Evolutionary conservation across 2,329 filamentous ascomycete genomes (phyloP).

Genomic region (Curvularia verruculosa): DNA sequence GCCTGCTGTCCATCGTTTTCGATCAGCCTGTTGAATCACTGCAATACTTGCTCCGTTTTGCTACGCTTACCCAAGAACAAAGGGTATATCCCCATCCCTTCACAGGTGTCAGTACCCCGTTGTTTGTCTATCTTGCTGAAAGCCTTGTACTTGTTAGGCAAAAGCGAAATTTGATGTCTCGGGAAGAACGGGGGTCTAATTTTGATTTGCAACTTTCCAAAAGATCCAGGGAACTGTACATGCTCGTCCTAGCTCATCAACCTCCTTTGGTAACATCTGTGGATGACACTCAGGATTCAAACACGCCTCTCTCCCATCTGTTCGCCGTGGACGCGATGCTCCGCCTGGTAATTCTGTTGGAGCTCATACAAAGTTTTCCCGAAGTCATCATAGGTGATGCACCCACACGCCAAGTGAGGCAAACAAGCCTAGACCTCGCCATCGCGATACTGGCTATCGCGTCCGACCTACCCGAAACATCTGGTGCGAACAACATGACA

Average conservation of each 20-base stretch:
- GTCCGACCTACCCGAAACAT: not conserved
- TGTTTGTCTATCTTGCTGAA: not conserved
- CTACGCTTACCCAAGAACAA: not conserved
- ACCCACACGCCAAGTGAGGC: not conserved
- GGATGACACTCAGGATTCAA: not conserved
- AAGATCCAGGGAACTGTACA: not conserved
- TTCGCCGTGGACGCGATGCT: not conserved
- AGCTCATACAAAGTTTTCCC: not conserved
- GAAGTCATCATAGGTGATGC: not conserved
- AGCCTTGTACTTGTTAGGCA: not conserved
- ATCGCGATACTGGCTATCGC: not conserved
- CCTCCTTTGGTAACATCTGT: not conserved
- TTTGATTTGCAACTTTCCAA: not conserved
- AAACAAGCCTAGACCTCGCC: slow-evolving; percentile 1
- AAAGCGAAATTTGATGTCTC: not conserved
- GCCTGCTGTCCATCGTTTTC: not conserved
- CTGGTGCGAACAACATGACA: not conserved
- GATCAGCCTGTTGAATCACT: slow-evolving; percentile 1
- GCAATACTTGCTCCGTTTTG: not conserved
- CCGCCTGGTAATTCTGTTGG: slow-evolving; percentile 1
- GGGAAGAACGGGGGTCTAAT: not conserved
- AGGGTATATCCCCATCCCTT: not conserved
- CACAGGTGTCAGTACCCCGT: not conserved
- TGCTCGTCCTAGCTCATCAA: not conserved
- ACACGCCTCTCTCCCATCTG: not conserved